phyloP scores from a whole-genome alignment of 2,329 filamentous ascomycete genomes.

The Calonectria pauciramosa region DNA sequence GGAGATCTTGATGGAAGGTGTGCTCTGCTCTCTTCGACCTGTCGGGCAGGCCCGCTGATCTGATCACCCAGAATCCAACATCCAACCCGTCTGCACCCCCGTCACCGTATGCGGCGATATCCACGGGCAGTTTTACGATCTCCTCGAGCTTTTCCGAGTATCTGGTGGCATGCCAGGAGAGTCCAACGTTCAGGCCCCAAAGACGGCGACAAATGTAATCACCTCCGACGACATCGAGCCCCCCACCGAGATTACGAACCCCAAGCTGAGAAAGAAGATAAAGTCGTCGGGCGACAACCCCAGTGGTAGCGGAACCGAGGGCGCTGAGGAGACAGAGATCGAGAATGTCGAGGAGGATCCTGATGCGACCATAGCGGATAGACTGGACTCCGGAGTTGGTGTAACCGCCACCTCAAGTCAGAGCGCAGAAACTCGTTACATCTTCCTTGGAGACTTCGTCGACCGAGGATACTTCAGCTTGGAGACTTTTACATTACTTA shows the following conservation, averaged over 20 bases:
- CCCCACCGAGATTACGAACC: slow-evolving; percentile 88
- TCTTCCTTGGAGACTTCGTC: slow-evolving; percentile 89
- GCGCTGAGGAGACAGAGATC: slow-evolving; percentile 63
- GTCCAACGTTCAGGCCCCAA: slow-evolving; percentile 75
- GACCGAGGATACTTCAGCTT: slow-evolving; percentile 98
- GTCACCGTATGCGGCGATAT: slow-evolving; percentile 99
- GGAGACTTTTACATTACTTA: slow-evolving; percentile 96
- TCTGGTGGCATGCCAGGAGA: slow-evolving; percentile 97
- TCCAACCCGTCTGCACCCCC: slow-evolving; percentile 96
- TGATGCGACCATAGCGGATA: slow-evolving; percentile 47
- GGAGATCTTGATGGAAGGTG: slow-evolving; percentile 98
- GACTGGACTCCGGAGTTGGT: slow-evolving; percentile 53
- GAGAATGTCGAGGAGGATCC: slow-evolving; percentile 53
- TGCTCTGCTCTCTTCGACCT: slow-evolving; percentile 20
- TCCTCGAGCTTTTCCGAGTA: slow-evolving; percentile 96
- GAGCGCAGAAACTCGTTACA: slow-evolving; percentile 69
- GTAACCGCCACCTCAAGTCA: slow-evolving; percentile 54
- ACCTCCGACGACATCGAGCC: slow-evolving; percentile 94
- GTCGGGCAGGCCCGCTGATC: slow-evolving; percentile 32
- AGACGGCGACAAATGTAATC: slow-evolving; percentile 80
- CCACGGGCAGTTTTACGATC: slow-evolving; percentile 98
- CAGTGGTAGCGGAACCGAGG: slow-evolving; percentile 66
- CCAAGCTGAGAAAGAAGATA: slow-evolving; percentile 89
- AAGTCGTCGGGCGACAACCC: slow-evolving; percentile 58
- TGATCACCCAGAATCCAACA: slow-evolving; percentile 84